These are phyloP conservation scores for Trametes punicea DNA, from an alignment of 768 basidiomycete genomes.

Conservation along the genomic window DNA sequence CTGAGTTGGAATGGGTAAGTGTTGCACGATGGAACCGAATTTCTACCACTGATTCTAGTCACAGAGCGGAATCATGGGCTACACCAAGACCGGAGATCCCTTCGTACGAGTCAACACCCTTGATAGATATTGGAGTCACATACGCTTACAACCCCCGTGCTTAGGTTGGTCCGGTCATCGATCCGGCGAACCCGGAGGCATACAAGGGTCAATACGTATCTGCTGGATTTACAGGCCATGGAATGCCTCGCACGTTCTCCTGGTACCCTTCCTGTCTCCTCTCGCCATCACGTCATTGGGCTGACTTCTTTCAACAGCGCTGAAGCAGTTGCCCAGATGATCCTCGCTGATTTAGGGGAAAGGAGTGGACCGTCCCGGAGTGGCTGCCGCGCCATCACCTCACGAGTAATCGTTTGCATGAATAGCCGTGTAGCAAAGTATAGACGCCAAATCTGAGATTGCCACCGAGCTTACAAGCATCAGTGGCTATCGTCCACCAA, in stretches of 20 bases:
- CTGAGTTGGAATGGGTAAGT: slow-evolving; percentile 81
- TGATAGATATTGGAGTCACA: neutral
- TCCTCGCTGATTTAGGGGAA: slow-evolving; percentile 44
- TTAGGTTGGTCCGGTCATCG: slow-evolving; percentile 63
- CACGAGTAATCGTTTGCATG: slow-evolving; percentile 10
- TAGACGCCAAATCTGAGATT: neutral
- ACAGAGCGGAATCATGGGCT: slow-evolving; percentile 85
- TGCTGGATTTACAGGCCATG: slow-evolving; percentile 75
- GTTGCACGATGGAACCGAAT: neutral
- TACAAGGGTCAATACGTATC: slow-evolving; percentile 65
- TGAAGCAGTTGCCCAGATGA: slow-evolving; percentile 59
- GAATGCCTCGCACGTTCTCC: slow-evolving; percentile 73
- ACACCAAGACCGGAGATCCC: slow-evolving; percentile 56
- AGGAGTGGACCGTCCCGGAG: slow-evolving; percentile 47
- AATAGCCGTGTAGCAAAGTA: neutral
- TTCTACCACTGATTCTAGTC: neutral
- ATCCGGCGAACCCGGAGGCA: slow-evolving; percentile 16
- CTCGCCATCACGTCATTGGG: neutral
- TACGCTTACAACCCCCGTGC: neutral
- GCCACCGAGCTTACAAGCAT: neutral
- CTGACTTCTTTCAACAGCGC: slow-evolving; percentile 41
- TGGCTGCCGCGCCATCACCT: slow-evolving; percentile 56
- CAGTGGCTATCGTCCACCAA: neutral
- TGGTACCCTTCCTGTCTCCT: slow-evolving; percentile 43
- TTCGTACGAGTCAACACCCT: slow-evolving; percentile 50